These are phyloP conservation scores for Phialocephala sp. DNA, from an alignment of 2,329 filamentous ascomycete species.

Conservation along the genomic window DNA sequence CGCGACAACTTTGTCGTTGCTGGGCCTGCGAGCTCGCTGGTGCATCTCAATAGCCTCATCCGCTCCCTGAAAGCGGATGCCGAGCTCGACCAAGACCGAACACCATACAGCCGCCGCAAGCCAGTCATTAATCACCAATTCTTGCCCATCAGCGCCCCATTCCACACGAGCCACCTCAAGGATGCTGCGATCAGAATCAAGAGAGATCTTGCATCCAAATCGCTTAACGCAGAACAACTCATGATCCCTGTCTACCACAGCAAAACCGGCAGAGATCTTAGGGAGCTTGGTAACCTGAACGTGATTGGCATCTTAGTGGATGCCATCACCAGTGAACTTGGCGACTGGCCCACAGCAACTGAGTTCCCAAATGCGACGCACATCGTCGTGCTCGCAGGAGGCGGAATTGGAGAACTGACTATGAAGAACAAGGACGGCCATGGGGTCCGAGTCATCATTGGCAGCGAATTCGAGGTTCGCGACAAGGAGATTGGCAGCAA, in stretches of 20 bases:
- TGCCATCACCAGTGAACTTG: slow-evolving; percentile 39
- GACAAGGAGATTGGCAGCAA: slow-evolving; percentile 59
- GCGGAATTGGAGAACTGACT: slow-evolving; percentile 42
- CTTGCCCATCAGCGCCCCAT: slow-evolving; percentile 49
- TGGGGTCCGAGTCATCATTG: slow-evolving; percentile 36
- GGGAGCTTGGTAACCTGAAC: slow-evolving; percentile 25
- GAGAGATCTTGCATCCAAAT: slow-evolving; percentile 33
- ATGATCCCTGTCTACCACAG: slow-evolving; percentile 42
- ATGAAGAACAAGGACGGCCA: slow-evolving; percentile 41
- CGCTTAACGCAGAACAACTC: slow-evolving; percentile 51
- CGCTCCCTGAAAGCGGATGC: slow-evolving; percentile 34
- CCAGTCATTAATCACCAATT: slow-evolving; percentile 40
- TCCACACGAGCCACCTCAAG: slow-evolving; percentile 47
- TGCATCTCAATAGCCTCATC: slow-evolving; percentile 20
- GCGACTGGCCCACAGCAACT: slow-evolving; percentile 39
- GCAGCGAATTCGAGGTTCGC: slow-evolving; percentile 8
- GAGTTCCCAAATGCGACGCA: slow-evolving; percentile 41
- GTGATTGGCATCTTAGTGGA: slow-evolving; percentile 32
- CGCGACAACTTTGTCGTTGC: slow-evolving; percentile 22
- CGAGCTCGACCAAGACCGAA: slow-evolving; percentile 38
- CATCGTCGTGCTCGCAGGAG: slow-evolving; percentile 45
- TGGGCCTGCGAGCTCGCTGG: slow-evolving; percentile 20
- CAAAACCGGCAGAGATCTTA: slow-evolving; percentile 42
- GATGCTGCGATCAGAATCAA: slow-evolving; percentile 34
- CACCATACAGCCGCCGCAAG: slow-evolving; percentile 44